These are phyloP conservation scores for Carex pumila DNA, from an alignment of 176 grass and related monocot genomes.

Conservation along the genomic window DNA sequence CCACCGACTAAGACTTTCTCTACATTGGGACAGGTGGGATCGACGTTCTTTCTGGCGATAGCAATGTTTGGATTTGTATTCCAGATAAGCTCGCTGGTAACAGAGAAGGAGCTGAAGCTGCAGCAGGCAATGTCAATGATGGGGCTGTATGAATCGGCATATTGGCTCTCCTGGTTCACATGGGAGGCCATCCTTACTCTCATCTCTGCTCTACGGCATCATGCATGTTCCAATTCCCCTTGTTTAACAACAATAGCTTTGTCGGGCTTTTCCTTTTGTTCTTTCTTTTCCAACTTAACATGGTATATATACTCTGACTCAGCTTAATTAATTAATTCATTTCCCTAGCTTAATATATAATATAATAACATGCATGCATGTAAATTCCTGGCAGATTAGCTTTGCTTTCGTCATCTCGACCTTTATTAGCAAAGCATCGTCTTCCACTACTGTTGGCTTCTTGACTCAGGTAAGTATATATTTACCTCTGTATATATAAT, in stretches of 20 bases:
- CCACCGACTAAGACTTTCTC: constrained; percentile 75
- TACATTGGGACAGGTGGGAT: constrained; percentile 54
- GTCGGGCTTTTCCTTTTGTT: constrained; percentile 67
- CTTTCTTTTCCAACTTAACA: constrained; percentile 92
- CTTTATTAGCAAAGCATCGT: too few relatives aligned
- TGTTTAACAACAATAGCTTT: constrained; percentile 79
- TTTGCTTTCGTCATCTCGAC: too few relatives aligned
- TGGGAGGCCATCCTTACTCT: constrained; percentile 86
- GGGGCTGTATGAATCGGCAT: constrained; percentile 90
- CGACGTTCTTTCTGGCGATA: constrained; percentile 94
- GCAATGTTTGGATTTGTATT: constrained; percentile 28
- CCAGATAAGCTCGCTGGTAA: constrained; percentile 51
- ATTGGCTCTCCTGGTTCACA: constrained; percentile 89
- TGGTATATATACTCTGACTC: constrained; percentile 45
- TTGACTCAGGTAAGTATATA: constrained; percentile 50
- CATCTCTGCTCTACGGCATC: constrained; percentile 75
- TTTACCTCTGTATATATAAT: background rate
- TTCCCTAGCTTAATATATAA: too few relatives aligned
- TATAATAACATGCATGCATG: too few relatives aligned
- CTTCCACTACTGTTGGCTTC: constrained; percentile 19
- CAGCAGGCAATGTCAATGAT: constrained; percentile 35
- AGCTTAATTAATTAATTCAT: background rate
- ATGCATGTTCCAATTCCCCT: constrained; percentile 95
- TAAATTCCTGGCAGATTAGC: too few relatives aligned
- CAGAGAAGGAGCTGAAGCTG: constrained; percentile 31